These are phyloP conservation scores for Malus asiatica DNA, from an alignment of 306 rosid genomes.

Conservation along the genomic window DNA sequence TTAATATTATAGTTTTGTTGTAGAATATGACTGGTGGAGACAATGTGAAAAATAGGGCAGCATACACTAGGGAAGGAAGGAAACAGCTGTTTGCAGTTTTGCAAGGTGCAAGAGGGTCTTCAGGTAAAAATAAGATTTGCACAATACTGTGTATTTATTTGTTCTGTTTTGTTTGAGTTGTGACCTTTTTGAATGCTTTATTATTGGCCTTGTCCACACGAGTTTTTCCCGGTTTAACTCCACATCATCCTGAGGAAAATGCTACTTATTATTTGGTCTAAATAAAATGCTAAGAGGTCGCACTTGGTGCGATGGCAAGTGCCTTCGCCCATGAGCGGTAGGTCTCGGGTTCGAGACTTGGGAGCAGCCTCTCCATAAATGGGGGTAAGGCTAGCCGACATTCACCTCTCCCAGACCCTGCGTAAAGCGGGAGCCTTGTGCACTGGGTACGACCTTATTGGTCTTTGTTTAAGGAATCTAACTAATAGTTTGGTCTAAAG, in stretches of 20 bases:
- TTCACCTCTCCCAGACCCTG: no score
- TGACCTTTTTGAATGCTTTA: background rate
- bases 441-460: no score
- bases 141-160: background rate
- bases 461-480: background rate
- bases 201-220: background rate
- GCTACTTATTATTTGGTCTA: background rate
- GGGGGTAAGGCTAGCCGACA: no score
- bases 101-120: conserved; percentile 95
- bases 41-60: conserved; percentile 57
- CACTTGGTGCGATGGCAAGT: no score
- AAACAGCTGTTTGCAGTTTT: conserved; percentile 92
- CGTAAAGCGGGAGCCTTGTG: no score
- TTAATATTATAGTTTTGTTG: conserved; percentile 14
- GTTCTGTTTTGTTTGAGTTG: background rate
- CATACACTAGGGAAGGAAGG: conserved; percentile 76
- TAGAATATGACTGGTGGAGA: conserved; percentile 70
- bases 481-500: background rate
- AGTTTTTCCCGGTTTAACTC: background rate
- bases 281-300: no score
- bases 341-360: no score
- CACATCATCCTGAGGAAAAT: background rate
- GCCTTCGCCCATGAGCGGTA: no score
- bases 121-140: conserved; percentile 43
- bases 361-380: no score